phyloP scores from a whole-genome alignment of 257 asterid genomes.

The Plectranthus barbatus region DNA sequence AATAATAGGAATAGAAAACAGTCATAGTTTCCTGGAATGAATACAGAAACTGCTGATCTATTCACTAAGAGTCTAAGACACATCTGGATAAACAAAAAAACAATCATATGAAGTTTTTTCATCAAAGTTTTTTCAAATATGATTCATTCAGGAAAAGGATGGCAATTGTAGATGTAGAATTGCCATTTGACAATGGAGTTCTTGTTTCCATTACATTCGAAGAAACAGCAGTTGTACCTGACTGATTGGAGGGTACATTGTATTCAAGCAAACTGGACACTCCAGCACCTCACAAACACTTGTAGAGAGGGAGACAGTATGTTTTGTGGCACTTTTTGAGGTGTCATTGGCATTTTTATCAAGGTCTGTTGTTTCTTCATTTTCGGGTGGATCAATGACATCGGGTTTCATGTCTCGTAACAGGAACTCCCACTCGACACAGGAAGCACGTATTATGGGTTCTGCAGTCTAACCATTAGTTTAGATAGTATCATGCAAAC shows the following conservation, averaged over 20 bases:
- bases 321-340: slow-evolving; percentile 27
- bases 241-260: slow-evolving; percentile 45
- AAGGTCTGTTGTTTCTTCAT: slow-evolving; percentile 23
- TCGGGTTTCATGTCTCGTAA: slow-evolving; percentile 33
- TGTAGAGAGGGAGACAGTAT: slow-evolving; percentile 31
- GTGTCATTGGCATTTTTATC: slow-evolving; percentile 28
- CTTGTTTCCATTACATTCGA: neutral
- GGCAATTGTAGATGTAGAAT: no score
- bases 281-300: slow-evolving; percentile 41
- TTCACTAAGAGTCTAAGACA: neutral
- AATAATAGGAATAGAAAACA: neutral
- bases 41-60: neutral
- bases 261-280: slow-evolving; percentile 41
- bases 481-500: neutral
- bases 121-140: no score
- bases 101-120: no score
- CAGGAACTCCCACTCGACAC: slow-evolving; percentile 39
- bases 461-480: slow-evolving; percentile 12
- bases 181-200: no score
- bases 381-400: slow-evolving; percentile 38
- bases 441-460: neutral
- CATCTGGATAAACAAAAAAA: neutral
- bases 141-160: no score
- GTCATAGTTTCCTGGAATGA: neutral
- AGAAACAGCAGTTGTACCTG: slow-evolving; percentile 18